These are phyloP conservation scores for Austroboletus niveus DNA, from an alignment of 1,284 basidiomycete genomes.

Conservation along the genomic window DNA sequence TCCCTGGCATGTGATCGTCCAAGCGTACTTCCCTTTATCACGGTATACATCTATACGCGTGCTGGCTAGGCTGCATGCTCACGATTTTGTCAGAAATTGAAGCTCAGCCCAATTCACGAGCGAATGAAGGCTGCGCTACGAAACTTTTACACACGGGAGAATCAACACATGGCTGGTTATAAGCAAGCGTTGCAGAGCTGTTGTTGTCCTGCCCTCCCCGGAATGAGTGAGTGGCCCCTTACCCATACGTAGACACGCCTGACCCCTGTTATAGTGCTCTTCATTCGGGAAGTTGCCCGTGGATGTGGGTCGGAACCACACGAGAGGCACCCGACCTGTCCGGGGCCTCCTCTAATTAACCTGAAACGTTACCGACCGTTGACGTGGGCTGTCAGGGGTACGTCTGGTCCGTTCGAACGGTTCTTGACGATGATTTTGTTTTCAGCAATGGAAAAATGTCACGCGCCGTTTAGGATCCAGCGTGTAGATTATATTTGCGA, in stretches of 20 bases:
- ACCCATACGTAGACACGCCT: not conserved
- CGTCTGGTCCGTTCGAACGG: conserved; percentile 1
- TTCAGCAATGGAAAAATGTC: conserved; percentile 34
- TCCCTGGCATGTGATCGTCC: conserved; percentile 35
- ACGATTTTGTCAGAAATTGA: conserved; percentile 15
- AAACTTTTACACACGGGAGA: conserved; percentile 34
- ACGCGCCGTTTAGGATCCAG: conserved; percentile 31
- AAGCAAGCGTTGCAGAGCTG: conserved; percentile 36
- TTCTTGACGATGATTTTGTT: not conserved
- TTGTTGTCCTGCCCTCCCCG: conserved; percentile 35
- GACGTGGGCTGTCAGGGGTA: conserved; percentile 36
- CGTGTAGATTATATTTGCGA: conserved; percentile 33
- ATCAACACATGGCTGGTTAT: conserved; percentile 34
- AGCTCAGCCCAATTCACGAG: conserved; percentile 26
- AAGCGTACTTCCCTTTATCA: conserved; percentile 33
- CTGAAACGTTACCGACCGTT: conserved; percentile 35
- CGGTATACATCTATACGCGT: conserved; percentile 11
- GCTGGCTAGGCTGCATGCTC: not conserved
- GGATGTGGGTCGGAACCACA: conserved; percentile 32
- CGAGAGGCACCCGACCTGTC: conserved; percentile 26
- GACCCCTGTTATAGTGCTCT: conserved; percentile 27
- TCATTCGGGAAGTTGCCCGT: conserved; percentile 33
- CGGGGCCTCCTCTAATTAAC: conserved; percentile 31
- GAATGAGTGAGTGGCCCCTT: conserved; percentile 25
- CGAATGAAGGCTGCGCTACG: conserved; percentile 19